phyloP scores from a whole-genome alignment of 805 yeast genomes.

The Hanseniaspora mollemarum region DNA sequence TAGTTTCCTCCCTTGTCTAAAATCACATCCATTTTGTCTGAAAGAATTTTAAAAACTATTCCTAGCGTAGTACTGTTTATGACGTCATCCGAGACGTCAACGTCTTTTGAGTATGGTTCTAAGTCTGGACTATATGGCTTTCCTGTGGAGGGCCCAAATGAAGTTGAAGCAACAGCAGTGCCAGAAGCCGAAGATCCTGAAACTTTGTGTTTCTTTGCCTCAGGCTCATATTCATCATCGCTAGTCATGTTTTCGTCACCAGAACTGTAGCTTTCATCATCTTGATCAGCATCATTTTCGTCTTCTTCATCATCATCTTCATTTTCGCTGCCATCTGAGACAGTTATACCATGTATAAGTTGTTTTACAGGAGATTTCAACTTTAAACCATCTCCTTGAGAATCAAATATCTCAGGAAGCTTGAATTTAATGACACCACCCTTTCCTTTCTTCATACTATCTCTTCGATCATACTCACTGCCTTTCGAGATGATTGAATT shows the following conservation, averaged over 20 bases:
- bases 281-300: constrained; percentile 16
- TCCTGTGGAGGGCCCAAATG: constrained; percentile 1
- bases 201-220: background rate
- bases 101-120: constrained; percentile 30
- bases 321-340: background rate
- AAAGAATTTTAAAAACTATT: constrained; percentile 44
- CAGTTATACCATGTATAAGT: constrained; percentile 6
- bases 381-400: constrained; percentile 2
- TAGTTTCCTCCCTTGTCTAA: constrained; percentile 53
- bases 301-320: constrained; percentile 10
- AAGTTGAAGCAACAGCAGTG: constrained; percentile 2
- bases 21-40: constrained; percentile 43
- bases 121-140: constrained; percentile 24
- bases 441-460: background rate
- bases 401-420: constrained; percentile 8
- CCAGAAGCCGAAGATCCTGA: no score
- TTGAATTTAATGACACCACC: background rate
- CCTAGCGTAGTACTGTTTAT: constrained; percentile 54
- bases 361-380: constrained; percentile 3
- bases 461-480: background rate
- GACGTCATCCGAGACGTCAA: constrained; percentile 49
- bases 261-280: no score
- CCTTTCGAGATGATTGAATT: background rate
- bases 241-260: constrained; percentile 20
- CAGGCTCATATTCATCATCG: constrained; percentile 31